These are phyloP conservation scores for Lodderomyces margitis DNA, from an alignment of 1,139 yeast species.

Conservation along the genomic window DNA sequence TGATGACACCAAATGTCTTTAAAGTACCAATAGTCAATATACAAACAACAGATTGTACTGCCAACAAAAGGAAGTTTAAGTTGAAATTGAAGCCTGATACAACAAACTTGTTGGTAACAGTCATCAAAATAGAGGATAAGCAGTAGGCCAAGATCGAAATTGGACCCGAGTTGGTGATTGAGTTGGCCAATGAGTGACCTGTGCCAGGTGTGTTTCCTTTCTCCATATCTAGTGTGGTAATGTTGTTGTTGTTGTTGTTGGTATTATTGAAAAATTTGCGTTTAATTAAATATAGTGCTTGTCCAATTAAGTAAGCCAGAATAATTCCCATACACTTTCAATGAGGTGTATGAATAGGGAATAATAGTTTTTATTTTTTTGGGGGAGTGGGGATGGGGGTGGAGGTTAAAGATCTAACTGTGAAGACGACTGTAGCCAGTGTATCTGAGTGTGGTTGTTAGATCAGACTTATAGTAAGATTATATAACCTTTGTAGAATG, in stretches of 20 bases:
- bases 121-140: conserved; percentile 91
- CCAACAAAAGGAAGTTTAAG: conserved; percentile 85
- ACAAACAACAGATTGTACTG: conserved; percentile 82
- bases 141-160: conserved; percentile 86
- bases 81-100: conserved; percentile 80
- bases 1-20: conserved; percentile 72
- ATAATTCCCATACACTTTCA: conserved; percentile 39
- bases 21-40: conserved; percentile 66
- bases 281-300: conserved; percentile 31
- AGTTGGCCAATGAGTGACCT: conserved; percentile 15
- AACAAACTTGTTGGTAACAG: conserved; percentile 95
- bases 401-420: too few species aligned
- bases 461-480: too few species aligned
- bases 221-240: conserved; percentile 26
- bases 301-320: conserved; percentile 40
- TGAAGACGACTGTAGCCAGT: too few species aligned
- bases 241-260: conserved; percentile 6
- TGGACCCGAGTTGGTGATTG: conserved; percentile 76
- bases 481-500: too few species aligned
- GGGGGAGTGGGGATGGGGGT: too few species aligned
- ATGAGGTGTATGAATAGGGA: too few species aligned
- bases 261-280: conserved; percentile 18
- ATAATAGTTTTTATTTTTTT: too few species aligned
- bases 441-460: too few species aligned
- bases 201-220: conserved; percentile 21